Percentiles rank a stretch among this genome's conserved stretches.
Conservation (phyloP, 2,329 filamentous ascomycete species). For the Colletotrichum chlorophyti region DNA sequence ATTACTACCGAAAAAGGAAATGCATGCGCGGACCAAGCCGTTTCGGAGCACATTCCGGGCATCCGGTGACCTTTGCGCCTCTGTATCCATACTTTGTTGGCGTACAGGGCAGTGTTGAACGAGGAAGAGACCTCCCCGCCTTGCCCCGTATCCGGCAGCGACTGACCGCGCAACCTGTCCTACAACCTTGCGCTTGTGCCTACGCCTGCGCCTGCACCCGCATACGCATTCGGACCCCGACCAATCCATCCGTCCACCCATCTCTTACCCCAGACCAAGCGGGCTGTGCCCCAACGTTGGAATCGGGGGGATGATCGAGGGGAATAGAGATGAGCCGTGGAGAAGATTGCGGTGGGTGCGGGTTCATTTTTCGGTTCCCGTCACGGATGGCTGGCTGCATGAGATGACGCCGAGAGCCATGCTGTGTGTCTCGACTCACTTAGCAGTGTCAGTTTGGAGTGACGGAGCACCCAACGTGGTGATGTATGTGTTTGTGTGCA, state of each 20-base stretch:
- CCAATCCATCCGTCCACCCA: neutral
- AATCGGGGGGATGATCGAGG: neutral
- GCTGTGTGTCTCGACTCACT: too few species aligned
- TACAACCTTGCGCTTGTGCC: neutral
- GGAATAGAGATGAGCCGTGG: neutral
- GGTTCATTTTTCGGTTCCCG: neutral
- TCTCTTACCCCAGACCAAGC: conserved; percentile 16
- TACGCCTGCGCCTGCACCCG: neutral
- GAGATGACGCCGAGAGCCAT: neutral
- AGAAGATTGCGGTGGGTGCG: neutral
- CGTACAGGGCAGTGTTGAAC: neutral
- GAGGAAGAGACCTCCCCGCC: too few species aligned
- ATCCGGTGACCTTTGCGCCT: too few species aligned
- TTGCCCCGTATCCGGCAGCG: too few species aligned
- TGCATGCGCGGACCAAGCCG: conserved; percentile 20
- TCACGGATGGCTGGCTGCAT: neutral
- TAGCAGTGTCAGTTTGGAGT: too few species aligned
- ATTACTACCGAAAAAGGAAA: conserved; percentile 18
- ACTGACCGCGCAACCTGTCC: neutral
- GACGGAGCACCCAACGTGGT: too few species aligned
- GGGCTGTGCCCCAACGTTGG: neutral
- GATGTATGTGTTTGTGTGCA: too few species aligned
- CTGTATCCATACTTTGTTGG: neutral
- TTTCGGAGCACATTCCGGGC: conserved; percentile 18
- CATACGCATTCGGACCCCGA: neutral